Conservation (phyloP, 371 early-diverging fungal species). For the Umbelopsis sp. region DNA sequence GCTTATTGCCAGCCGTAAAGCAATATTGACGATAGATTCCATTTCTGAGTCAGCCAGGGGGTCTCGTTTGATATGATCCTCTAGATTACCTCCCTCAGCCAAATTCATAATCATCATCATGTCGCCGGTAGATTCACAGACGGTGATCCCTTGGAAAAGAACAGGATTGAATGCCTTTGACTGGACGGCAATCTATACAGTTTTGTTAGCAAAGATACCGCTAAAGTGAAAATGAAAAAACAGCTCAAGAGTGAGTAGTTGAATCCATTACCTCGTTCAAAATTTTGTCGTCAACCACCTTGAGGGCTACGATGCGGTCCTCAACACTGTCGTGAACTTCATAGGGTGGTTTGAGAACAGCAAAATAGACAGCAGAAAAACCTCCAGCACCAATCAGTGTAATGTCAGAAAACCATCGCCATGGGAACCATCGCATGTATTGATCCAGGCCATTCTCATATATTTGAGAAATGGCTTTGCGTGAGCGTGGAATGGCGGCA, state of each 20-base stretch:
- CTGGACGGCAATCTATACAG: conserved; percentile 38
- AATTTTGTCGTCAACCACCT: conserved; percentile 47
- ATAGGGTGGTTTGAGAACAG: conserved; percentile 31
- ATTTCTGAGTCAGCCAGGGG: conserved; percentile 23
- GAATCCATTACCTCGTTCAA: conserved; percentile 36
- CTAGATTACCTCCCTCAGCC: conserved; percentile 39
- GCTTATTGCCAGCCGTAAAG: conserved; percentile 38
- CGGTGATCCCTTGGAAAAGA: conserved; percentile 43
- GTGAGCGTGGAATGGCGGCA: conserved; percentile 38
- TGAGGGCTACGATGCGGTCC: conserved; percentile 35
- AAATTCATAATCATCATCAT: conserved; percentile 41
- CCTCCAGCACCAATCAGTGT: conserved; percentile 46
- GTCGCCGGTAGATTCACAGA: conserved; percentile 46
- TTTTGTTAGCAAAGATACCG: not conserved
- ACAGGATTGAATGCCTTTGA: conserved; percentile 43
- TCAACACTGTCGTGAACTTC: conserved; percentile 36
- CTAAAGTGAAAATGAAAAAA: not conserved
- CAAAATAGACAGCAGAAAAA: conserved; percentile 42
- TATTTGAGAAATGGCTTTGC: conserved; percentile 31
- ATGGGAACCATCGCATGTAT: conserved; percentile 48
- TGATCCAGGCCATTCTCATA: conserved; percentile 35
- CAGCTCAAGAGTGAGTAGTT: not conserved
- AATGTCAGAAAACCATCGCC: conserved; percentile 48
- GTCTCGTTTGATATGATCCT: conserved; percentile 30
- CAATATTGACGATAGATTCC: conserved; percentile 27